phyloP scores from a whole-genome alignment of 108 stramenopile species.

The Cyclotella baltica region DNA sequence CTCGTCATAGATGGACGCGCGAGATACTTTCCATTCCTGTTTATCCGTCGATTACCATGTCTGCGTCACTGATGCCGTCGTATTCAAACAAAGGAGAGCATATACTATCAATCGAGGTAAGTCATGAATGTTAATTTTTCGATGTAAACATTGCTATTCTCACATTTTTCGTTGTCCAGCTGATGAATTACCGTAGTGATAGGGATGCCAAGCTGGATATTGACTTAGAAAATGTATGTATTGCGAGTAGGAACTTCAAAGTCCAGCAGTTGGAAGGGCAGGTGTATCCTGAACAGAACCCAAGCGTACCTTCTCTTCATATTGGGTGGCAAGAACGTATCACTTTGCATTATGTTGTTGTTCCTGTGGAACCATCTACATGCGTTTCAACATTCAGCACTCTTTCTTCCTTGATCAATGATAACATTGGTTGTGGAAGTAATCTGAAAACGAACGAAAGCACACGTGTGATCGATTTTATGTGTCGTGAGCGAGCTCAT shows the following conservation, averaged over 20 bases:
- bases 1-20: slow-evolving; percentile 65
- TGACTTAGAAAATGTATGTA: slow-evolving; percentile 65
- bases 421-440: slow-evolving; percentile 18
- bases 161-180: slow-evolving; percentile 21
- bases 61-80: slow-evolving; percentile 70
- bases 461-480: slow-evolving; percentile 53
- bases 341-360: slow-evolving; percentile 72
- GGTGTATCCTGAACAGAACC: slow-evolving; percentile 34
- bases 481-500: slow-evolving; percentile 79
- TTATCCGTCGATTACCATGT: slow-evolving; percentile 77
- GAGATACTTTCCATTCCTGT: slow-evolving; percentile 79
- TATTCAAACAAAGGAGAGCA: slow-evolving; percentile 64
- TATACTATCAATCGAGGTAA: slow-evolving; percentile 80
- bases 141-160: slow-evolving; percentile 1
- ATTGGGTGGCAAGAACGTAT: slow-evolving; percentile 85
- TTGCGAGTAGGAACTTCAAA: slow-evolving; percentile 74
- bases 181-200: slow-evolving; percentile 83
- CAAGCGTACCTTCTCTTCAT: slow-evolving; percentile 40
- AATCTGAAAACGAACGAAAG: slow-evolving; percentile 10
- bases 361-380: slow-evolving; percentile 46
- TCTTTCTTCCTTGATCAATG: slow-evolving; percentile 46
- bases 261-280: slow-evolving; percentile 69
- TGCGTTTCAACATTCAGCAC: slow-evolving; percentile 56
- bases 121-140: background rate
- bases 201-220: slow-evolving; percentile 65